These are phyloP conservation scores for Cercophora samala DNA, from an alignment of 495 filamentous ascomycete species.

Conservation along the genomic window DNA sequence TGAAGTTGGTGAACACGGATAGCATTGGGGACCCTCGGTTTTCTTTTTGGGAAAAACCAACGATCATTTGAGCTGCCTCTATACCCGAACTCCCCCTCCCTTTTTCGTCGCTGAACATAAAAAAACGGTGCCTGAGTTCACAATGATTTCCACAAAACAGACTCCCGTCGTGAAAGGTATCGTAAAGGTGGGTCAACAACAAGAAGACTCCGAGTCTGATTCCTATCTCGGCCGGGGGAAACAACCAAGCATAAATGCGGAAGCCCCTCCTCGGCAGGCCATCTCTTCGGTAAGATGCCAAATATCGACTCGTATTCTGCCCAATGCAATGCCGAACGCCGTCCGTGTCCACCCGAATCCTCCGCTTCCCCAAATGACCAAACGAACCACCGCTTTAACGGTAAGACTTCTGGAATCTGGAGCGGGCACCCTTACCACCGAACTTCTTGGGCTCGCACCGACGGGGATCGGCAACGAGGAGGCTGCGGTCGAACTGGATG, in stretches of 20 bases:
- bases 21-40: conserved; percentile 17
- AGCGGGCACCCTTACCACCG: conserved; percentile 85
- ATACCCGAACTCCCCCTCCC: conserved; percentile 16
- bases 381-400: conserved; percentile 50
- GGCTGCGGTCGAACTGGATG: conserved; percentile 90
- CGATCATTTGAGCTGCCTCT: conserved; percentile 21
- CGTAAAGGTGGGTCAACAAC: conserved; percentile 20
- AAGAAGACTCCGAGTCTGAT: conserved; percentile 30
- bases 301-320: conserved; percentile 31
- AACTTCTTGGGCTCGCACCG: conserved; percentile 94
- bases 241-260: not conserved
- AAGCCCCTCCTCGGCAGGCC: conserved; percentile 27
- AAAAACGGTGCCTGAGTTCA: conserved; percentile 17
- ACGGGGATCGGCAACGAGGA: conserved; percentile 96
- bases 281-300: conserved; percentile 25
- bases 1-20: conserved; percentile 20
- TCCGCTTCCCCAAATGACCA: conserved; percentile 28
- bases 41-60: conserved; percentile 14
- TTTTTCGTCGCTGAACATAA: conserved; percentile 14
- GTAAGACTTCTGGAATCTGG: conserved; percentile 90
- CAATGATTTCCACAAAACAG: conserved; percentile 19
- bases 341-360: conserved; percentile 36
- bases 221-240: conserved; percentile 33
- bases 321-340: conserved; percentile 42
- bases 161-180: conserved; percentile 20